phyloP scores from a whole-genome alignment of 1,139 yeast genomes.

The Kluyveromyces sp. region DNA sequence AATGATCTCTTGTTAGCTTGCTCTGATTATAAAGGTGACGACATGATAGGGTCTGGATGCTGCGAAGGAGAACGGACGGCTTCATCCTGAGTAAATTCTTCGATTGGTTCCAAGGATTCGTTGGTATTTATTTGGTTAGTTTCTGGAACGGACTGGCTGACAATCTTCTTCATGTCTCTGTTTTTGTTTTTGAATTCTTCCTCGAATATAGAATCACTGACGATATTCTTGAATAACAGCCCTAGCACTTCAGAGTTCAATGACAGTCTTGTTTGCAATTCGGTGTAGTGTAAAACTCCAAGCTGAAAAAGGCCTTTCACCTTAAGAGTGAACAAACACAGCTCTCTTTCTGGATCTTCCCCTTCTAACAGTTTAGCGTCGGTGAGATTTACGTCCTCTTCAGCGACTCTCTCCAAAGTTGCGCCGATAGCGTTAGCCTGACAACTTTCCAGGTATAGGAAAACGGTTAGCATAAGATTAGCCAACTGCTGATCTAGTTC shows the following conservation, averaged over 20 bases:
- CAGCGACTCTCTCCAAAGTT: slow-evolving; percentile 47
- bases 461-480: slow-evolving; percentile 12
- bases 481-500: slow-evolving; percentile 21
- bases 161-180: background rate
- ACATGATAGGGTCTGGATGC: slow-evolving; percentile 8
- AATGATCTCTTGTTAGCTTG: background rate
- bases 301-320: slow-evolving; percentile 41
- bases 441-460: slow-evolving; percentile 33
- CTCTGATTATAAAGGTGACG: slow-evolving; percentile 1
- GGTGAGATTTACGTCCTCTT: slow-evolving; percentile 53
- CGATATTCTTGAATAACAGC: slow-evolving; percentile 26
- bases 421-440: slow-evolving; percentile 27
- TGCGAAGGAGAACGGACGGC: background rate
- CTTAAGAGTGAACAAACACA: slow-evolving; percentile 48
- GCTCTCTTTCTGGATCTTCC: slow-evolving; percentile 32
- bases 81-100: slow-evolving; percentile 15
- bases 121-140: slow-evolving; percentile 8
- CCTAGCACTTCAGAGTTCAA: slow-evolving; percentile 49
- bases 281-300: slow-evolving; percentile 33
- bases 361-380: slow-evolving; percentile 29
- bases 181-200: slow-evolving; percentile 5
- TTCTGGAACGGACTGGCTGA: slow-evolving; percentile 8
- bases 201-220: slow-evolving; percentile 27
- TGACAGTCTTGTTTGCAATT: slow-evolving; percentile 36
- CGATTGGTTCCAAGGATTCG: slow-evolving; percentile 14